phyloP scores from a whole-genome alignment of 1,284 basidiomycete genomes.

The Boletus sp. region DNA sequence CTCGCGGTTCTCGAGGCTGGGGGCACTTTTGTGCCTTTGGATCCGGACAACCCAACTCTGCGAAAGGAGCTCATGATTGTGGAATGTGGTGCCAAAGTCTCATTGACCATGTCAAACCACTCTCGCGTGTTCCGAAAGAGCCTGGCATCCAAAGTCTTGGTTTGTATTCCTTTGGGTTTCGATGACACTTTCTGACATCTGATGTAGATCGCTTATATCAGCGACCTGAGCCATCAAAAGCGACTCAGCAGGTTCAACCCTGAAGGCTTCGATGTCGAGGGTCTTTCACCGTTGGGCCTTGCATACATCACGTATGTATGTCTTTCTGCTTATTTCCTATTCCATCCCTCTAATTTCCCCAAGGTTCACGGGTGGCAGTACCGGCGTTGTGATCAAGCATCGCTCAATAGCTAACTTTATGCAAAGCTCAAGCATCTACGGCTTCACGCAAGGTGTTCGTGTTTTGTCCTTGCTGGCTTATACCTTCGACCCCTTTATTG shows the following conservation, averaged over 20 bases:
- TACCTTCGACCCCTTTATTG: conserved; percentile 38
- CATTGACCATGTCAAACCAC: conserved; percentile 33
- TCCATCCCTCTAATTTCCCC: conserved; percentile 1
- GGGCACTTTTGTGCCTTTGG: conserved; percentile 36
- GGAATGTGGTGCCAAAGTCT: conserved; percentile 36
- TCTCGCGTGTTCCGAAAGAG: conserved; percentile 29
- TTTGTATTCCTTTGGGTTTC: conserved; percentile 6
- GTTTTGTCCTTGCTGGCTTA: conserved; percentile 38
- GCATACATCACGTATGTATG: conserved; percentile 38
- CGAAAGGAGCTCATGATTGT: conserved; percentile 35
- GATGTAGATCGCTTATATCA: conserved; percentile 31
- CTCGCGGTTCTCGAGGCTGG: conserved; percentile 41
- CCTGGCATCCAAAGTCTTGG: conserved; percentile 30
- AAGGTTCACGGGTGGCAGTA: conserved; percentile 38
- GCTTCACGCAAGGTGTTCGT: conserved; percentile 28
- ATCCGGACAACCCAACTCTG: conserved; percentile 38
- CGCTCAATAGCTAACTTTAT: conserved; percentile 39
- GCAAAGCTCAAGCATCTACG: conserved; percentile 31
- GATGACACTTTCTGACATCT: conserved; percentile 4
- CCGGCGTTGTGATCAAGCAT: conserved; percentile 38
- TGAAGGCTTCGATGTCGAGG: conserved; percentile 28
- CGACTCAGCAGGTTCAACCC: conserved; percentile 20
- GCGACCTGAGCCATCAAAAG: conserved; percentile 32
- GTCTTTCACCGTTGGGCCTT: conserved; percentile 29
- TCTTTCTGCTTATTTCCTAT: not conserved